These are phyloP conservation scores for Moesziomyces antarcticus DNA, from an alignment of 1,284 basidiomycete species.

Conservation along the genomic window DNA sequence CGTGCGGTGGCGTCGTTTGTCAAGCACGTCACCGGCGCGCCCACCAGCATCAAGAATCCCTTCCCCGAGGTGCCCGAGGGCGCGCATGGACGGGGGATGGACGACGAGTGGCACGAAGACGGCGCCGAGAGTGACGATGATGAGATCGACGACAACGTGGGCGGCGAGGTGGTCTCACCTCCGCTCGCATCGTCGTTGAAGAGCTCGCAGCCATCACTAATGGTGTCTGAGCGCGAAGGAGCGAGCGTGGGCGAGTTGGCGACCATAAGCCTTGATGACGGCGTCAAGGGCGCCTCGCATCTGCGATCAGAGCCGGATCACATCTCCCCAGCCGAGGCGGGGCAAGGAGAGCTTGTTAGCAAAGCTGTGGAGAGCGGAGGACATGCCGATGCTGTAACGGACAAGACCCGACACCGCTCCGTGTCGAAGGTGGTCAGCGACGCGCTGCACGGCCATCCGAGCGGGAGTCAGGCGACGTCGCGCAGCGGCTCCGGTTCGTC, in stretches of 20 bases:
- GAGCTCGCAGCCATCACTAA: conserved; percentile 14
- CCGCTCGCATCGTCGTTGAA: conserved; percentile 16
- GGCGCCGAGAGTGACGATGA: conserved; percentile 7
- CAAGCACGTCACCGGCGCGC: conserved; percentile 66
- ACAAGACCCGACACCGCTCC: conserved; percentile 17
- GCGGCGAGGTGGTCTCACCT: conserved; percentile 27
- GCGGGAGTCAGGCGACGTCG: conserved; percentile 1
- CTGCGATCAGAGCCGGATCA: conserved; percentile 21
- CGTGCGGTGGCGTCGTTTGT: conserved; percentile 68
- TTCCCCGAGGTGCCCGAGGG: conserved; percentile 48
- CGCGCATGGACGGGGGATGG: conserved; percentile 1
- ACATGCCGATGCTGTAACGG: background rate
- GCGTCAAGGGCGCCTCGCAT: background rate
- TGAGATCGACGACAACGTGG: conserved; percentile 26
- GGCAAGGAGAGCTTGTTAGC: background rate
- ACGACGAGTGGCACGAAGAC: conserved; percentile 7
- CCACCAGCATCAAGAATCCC: conserved; percentile 52
- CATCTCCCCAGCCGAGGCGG: conserved; percentile 12
- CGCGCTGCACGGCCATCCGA: conserved; percentile 21
- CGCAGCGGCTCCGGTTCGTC: background rate
- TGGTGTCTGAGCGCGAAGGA: background rate
- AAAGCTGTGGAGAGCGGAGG: background rate
- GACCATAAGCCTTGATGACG: background rate
- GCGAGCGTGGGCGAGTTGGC: background rate
- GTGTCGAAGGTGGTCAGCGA: conserved; percentile 30